Conservation (phyloP, 768 basidiomycete genomes). For the Mycena albidolilacea region DNA sequence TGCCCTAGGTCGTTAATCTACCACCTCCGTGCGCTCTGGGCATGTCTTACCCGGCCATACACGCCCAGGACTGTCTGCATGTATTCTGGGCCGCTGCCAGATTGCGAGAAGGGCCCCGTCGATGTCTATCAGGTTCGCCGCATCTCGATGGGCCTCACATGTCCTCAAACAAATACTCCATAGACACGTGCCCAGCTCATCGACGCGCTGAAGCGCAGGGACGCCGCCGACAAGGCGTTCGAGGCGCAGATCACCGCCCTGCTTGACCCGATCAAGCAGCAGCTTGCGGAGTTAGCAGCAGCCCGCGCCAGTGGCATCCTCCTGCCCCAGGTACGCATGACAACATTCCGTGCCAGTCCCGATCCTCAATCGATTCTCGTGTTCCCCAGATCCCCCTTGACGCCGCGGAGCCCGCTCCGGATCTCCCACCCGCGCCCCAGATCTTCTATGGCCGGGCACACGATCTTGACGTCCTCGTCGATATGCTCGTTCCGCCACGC, state of each 20-base stretch:
- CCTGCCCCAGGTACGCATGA: too few relatives aligned
- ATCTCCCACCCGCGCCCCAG: conserved; percentile 33
- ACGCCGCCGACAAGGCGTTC: conserved; percentile 28
- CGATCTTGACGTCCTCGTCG: conserved; percentile 13
- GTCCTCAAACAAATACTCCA: neutral
- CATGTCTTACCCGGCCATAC: neutral
- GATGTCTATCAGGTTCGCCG: conserved; percentile 24
- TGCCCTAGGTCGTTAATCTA: conserved; percentile 3
- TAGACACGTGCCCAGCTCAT: conserved; percentile 15
- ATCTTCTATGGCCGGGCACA: conserved; percentile 35
- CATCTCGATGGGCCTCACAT: too few relatives aligned
- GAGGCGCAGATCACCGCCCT: conserved; percentile 22
- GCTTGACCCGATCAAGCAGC: conserved; percentile 18
- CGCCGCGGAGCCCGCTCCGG: neutral
- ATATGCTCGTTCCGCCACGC: neutral
- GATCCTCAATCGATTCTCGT: neutral
- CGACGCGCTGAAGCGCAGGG: conserved; percentile 20
- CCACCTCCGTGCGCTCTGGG: neutral
- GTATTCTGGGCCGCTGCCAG: neutral
- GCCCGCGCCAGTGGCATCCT: neutral
- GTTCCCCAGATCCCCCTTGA: conserved; percentile 7
- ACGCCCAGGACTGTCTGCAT: neutral
- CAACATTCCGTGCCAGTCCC: too few relatives aligned
- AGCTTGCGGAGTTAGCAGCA: conserved; percentile 13
- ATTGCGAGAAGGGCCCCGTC: conserved; percentile 27